phyloP scores from a whole-genome alignment of 768 basidiomycete species.

The Chalciporus piperatus region DNA sequence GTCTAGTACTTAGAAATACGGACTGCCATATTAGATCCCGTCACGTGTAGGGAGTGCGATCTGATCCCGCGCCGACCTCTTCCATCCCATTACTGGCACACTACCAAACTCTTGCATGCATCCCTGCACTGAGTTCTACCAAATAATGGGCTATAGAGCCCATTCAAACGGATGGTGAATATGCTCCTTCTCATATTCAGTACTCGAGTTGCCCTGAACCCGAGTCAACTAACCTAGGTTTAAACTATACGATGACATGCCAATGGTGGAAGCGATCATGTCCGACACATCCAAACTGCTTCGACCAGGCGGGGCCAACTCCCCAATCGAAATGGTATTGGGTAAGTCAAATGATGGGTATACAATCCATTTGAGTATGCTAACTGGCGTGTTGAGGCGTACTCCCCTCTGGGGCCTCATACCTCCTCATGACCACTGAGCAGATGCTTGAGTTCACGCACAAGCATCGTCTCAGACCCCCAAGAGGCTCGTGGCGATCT shows the following conservation, averaged over 20 bases:
- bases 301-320: constrained; percentile 20
- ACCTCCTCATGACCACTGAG: constrained; percentile 39
- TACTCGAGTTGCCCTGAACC: neutral
- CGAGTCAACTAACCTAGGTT: constrained; percentile 19
- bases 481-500: constrained; percentile 14
- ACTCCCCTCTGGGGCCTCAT: constrained; percentile 41
- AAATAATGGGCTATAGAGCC: constrained; percentile 26
- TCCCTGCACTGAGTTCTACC: constrained; percentile 23
- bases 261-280: constrained; percentile 28
- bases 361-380: neutral
- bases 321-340: constrained; percentile 41
- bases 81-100: too few species aligned
- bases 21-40: too few species aligned
- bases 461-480: constrained; percentile 12
- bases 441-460: constrained; percentile 28
- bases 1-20: too few species aligned
- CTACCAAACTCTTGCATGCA: constrained; percentile 5
- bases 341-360: constrained; percentile 27
- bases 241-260: constrained; percentile 35
- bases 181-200: neutral
- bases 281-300: constrained; percentile 30
- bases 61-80: too few species aligned
- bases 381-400: constrained; percentile 35
- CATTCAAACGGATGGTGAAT: constrained; percentile 29
- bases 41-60: too few species aligned